phyloP scores from a whole-genome alignment of 1,284 basidiomycete species.

The Rhodotorula mucilaginosa region DNA sequence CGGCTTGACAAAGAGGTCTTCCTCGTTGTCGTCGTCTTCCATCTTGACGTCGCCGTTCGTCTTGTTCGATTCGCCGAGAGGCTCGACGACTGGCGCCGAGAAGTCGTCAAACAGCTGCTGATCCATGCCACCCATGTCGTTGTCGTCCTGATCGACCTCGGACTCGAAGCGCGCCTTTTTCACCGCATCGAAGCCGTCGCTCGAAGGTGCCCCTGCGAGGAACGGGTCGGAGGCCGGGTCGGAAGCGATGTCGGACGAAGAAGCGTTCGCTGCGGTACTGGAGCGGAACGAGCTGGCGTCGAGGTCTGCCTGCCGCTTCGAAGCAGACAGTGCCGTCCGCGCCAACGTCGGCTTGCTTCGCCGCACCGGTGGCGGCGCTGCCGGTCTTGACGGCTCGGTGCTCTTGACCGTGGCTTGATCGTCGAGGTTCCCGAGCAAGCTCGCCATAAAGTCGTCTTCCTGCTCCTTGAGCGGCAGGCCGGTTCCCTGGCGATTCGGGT shows the following conservation, averaged over 20 bases:
- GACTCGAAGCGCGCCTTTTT: constrained; percentile 35
- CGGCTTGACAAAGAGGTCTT: constrained; percentile 41
- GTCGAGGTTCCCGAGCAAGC: constrained; percentile 68
- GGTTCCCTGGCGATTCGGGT: constrained; percentile 40
- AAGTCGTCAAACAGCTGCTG: constrained; percentile 10
- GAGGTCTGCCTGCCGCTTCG: constrained; percentile 32
- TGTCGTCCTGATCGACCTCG: constrained; percentile 7
- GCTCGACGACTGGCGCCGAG: background rate
- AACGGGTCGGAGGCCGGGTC: constrained; percentile 20
- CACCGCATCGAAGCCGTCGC: constrained; percentile 26
- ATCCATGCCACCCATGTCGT: constrained; percentile 27
- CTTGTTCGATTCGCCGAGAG: constrained; percentile 16
- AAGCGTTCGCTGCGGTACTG: background rate
- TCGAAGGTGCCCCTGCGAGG: constrained; percentile 21
- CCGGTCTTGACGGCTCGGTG: constrained; percentile 19
- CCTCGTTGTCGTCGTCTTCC: constrained; percentile 49
- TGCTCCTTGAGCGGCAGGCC: constrained; percentile 56
- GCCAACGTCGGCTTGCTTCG: constrained; percentile 9
- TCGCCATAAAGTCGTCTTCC: constrained; percentile 82
- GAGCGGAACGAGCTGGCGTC: constrained; percentile 19
- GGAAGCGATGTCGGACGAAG: constrained; percentile 15
- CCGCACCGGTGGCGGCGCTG: constrained; percentile 12
- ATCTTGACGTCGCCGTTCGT: constrained; percentile 32
- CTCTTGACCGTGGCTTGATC: constrained; percentile 37
- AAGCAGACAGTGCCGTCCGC: constrained; percentile 17